phyloP scores from a whole-genome alignment of 176 grass and related monocot species.

The Melocanna baccifera region DNA sequence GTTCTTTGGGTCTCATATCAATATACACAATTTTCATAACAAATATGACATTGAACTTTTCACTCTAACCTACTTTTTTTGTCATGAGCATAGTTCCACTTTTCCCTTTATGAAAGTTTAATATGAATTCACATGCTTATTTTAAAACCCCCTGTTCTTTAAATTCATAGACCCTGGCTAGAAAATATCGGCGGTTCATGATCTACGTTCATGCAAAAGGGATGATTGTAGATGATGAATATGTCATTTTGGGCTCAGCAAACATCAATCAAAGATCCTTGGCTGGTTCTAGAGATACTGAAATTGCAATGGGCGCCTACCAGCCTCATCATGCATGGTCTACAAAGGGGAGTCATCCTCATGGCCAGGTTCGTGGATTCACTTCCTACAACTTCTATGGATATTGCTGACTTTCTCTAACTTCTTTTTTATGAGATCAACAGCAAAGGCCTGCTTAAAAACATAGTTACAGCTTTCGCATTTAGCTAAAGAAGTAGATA shows the following conservation, averaged over 20 bases:
- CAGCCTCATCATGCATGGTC: constrained; percentile 83
- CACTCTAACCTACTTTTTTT: not conserved
- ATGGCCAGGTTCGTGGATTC: constrained; percentile 59
- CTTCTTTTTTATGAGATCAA: not conserved
- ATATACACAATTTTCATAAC: no score
- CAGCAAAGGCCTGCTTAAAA: not conserved
- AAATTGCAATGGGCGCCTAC: constrained; percentile 98
- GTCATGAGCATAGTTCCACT: not conserved
- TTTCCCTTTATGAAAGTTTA: constrained; percentile 2
- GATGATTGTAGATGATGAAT: constrained; percentile 93
- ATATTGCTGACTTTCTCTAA: not conserved
- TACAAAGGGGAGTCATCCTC: constrained; percentile 59
- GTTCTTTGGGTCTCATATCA: no score
- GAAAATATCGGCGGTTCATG: constrained; percentile 84
- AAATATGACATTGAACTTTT: not conserved
- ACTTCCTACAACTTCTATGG: not conserved
- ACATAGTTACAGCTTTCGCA: not conserved
- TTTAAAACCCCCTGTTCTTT: not conserved
- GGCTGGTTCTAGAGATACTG: constrained; percentile 86
- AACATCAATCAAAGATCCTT: constrained; percentile 98
- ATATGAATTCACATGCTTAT: not conserved
- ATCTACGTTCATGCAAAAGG: constrained; percentile 98
- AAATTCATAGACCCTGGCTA: constrained; percentile 48
- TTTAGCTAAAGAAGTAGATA: not conserved
- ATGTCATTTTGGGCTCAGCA: constrained; percentile 84